Conservation (phyloP, 805 yeast species). For the Dipodascus albidus region DNA sequence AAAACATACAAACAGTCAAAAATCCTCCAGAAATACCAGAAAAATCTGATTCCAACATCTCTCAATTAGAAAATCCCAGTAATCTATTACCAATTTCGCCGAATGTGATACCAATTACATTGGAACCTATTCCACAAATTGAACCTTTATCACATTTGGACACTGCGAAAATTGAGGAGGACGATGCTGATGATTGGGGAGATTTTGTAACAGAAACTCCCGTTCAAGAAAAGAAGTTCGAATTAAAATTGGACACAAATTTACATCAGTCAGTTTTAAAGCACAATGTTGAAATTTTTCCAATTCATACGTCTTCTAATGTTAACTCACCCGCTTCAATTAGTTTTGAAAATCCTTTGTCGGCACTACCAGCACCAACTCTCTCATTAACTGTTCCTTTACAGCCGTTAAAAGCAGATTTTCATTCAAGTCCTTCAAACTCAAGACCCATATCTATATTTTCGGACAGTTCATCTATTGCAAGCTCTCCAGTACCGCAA, state of each 20-base stretch:
- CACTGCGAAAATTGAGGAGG: neutral
- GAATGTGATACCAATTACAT: too few species aligned
- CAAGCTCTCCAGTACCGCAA: neutral
- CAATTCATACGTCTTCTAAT: too few species aligned
- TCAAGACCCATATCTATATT: too few species aligned
- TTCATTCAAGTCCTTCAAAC: neutral
- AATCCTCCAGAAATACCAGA: too few species aligned
- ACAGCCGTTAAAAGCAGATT: neutral
- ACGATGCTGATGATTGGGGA: neutral
- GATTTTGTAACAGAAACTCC: conserved; percentile 1
- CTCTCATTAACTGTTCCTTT: neutral
- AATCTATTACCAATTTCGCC: too few species aligned
- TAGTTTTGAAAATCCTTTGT: too few species aligned
- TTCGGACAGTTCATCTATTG: too few species aligned
- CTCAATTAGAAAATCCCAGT: too few species aligned
- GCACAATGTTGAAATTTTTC: neutral
- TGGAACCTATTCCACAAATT: neutral
- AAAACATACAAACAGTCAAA: too few species aligned
- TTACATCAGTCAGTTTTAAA: neutral
- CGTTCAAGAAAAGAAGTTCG: neutral
- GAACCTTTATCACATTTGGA: neutral
- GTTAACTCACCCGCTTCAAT: too few species aligned
- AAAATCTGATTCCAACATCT: too few species aligned
- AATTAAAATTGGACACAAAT: neutral
- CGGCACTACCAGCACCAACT: neutral